Base-by-base conservation (phyloP, 352 stramenopile species). In the Thraustotheca clavata region DNA sequence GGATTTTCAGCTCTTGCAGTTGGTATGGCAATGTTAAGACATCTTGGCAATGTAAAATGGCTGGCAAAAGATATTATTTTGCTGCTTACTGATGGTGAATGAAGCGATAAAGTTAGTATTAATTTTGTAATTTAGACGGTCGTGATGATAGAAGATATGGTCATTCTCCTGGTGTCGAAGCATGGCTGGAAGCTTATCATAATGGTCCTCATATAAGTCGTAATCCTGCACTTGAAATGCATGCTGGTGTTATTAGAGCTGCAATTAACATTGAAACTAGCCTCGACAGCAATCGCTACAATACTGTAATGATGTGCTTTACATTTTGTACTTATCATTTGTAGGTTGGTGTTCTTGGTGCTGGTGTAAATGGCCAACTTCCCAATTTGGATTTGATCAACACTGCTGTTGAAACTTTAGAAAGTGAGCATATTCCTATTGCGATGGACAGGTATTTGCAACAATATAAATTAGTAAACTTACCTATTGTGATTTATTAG, bases 361-460 rank as follows among this genome's bases (percentile, higher is more conserved):
- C 83, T 7, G 83, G 86, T 0, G 83, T 78, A 67, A 94, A 95
- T 62, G 86, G 86, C 16, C 85, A 93, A 57, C 71, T 95, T 16
- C 86, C 86, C 4, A 95, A 95, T 26, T 63, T 94, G 26, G 86
- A 95, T 70, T 78, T 94, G 5, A 75, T 95, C 26, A 95, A 95
- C 67, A 82, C 77, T 1, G 83, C 79, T 0, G 78, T 91, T 14
- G 69, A 75, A 9, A 71, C 82, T 12, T 69, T 85, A 11, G 62
- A 68, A 14, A 60, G 70, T 16, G 74, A 90, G 32, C 60, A 75
- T 14, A 75, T 89, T 36, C 66, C 74, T 4, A 72, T 76, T 2
- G 68, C 79, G 31, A 59, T 92, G 8, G 75, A 91, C 54, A 74
- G 79, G 33, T 76, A 62, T 22, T n/a, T 60, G 9, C n/a, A 31